Percentiles rank a stretch among this genome's conserved stretches.
These are phyloP conservation scores for Penicillium sclerotiorum DNA, from an alignment of 2,329 filamentous ascomycete species.

Conservation along the genomic window DNA sequence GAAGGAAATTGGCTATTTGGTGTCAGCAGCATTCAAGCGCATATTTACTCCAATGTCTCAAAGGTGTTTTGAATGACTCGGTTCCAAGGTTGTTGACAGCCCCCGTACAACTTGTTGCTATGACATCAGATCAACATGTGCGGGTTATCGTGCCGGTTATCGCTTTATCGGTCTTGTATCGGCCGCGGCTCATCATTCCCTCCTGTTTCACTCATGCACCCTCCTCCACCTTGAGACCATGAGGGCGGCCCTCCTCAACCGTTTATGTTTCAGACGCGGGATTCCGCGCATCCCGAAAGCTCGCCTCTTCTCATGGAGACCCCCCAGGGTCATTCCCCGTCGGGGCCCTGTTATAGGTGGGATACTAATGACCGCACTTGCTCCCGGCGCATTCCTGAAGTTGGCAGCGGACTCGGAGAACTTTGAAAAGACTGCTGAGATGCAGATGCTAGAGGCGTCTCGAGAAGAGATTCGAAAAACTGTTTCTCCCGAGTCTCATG, in stretches of 20 bases:
- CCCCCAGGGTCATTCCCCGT: constrained; percentile 18
- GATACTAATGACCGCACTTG: constrained; percentile 50
- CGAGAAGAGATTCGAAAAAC: constrained; percentile 73
- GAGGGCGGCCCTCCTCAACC: constrained; percentile 54
- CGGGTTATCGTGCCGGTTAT: constrained; percentile 28
- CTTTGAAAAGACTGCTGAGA: constrained; percentile 70
- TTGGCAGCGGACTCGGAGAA: constrained; percentile 55
- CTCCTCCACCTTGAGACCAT: constrained; percentile 42
- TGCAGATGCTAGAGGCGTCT: constrained; percentile 83
- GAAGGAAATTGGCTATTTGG: no score
- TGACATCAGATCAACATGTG: no score
- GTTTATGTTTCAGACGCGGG: constrained; percentile 52
- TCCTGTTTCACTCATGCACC: constrained; percentile 10
- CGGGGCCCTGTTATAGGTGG: constrained; percentile 30
- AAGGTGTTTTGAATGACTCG: no score
- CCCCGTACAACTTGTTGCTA: no score
- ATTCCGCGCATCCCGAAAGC: constrained; percentile 38
- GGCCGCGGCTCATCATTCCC: constrained; percentile 3
- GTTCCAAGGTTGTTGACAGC: no score
- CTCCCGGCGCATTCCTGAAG: constrained; percentile 62
- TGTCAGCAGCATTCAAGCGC: no score
- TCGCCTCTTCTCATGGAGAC: constrained; percentile 31
- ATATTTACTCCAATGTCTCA: no score
- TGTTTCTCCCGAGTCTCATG: constrained; percentile 63
- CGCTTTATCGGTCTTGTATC: constrained; percentile 3